Base-by-base conservation (phyloP, 345 rosid species). In the Arabidopsis suecica region DNA sequence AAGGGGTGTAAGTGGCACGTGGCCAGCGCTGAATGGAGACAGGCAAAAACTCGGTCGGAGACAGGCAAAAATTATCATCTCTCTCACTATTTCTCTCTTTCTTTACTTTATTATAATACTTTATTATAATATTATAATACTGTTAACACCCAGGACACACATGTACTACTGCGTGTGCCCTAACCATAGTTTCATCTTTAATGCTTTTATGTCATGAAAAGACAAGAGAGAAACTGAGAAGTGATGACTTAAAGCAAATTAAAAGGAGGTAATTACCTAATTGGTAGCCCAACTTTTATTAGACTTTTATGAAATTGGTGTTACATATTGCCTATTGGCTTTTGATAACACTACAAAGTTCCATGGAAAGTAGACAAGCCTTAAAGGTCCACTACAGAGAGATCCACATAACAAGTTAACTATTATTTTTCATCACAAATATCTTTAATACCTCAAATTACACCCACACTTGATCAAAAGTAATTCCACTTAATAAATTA, bases 121-220 rank as follows among this genome's bases (percentile, higher is more conserved):
- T n/a, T n/a, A n/a, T n/a, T n/a, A n/a, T n/a, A n/a, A n/a, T n/a
- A n/a, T n/a, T n/a, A n/a, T n/a, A n/a, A n/a, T n/a, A n/a, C n/a
- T n/a, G n/a, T n/a, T n/a, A n/a, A n/a, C n/a, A n/a, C n/a, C n/a
- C n/a, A n/a, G n/a, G n/a, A n/a, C n/a, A n/a, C n/a, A n/a, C n/a
- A n/a, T n/a, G n/a, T n/a, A n/a, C n/a, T n/a, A n/a, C n/a, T n/a
- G n/a, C n/a, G n/a, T n/a, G n/a, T n/a, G n/a, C n/a, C n/a, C n/a
- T n/a, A 37, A 48, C 38, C 28, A 59, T 28, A 71, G 44, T 38
- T 34, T 47, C 76, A 61, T 50, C 76, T 50, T 61, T 55, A 64
- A 33, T 44, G 71, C 71, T 44, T 64, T 37, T 42, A 53, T 42
- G 71, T 63, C 64, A 71, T 59, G 68, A 23, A 22, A 44, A 44